Conservation (phyloP, 345 rosid species). For the Ceriops decandra region DNA sequence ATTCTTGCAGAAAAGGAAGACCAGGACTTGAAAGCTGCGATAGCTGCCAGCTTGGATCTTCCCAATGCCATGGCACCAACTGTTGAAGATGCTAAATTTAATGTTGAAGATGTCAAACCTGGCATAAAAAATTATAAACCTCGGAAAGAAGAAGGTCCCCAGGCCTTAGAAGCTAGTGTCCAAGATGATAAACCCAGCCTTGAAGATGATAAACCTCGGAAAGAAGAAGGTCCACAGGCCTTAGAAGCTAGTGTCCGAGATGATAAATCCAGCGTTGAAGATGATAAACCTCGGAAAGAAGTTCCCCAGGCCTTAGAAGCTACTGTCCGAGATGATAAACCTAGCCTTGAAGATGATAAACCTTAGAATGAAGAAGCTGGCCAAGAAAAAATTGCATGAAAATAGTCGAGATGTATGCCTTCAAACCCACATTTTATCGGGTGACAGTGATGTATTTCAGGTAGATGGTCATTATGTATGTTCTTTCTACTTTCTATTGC, state of each 20-base stretch:
- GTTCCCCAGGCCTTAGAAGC: no score
- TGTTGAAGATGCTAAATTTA: slow-evolving; percentile 17
- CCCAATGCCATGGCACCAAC: slow-evolving; percentile 31
- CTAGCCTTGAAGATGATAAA: slow-evolving; percentile 11
- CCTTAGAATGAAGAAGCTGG: slow-evolving; percentile 32
- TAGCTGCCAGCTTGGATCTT: slow-evolving; percentile 83
- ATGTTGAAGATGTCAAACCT: no score
- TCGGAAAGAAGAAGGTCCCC: no score
- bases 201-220: neutral
- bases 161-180: no score
- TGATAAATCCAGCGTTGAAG: neutral
- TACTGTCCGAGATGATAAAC: no score
- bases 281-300: no score
- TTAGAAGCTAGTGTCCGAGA: no score
- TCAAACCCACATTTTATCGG: slow-evolving; percentile 4
- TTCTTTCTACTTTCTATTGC: slow-evolving; percentile 13
- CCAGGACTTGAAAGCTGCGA: slow-evolving; percentile 81
- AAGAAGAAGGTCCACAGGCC: no score
- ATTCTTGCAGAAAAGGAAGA: slow-evolving; percentile 59
- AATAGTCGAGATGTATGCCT: slow-evolving; percentile 10
- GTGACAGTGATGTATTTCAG: slow-evolving; percentile 18
- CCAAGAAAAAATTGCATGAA: slow-evolving; percentile 25
- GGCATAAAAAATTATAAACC: no score
- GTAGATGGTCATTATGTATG: slow-evolving; percentile 19
- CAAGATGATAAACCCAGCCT: no score